A percentile compares a stretch with the other conserved stretches of the same genome.
phyloP scores from a whole-genome alignment of 345 rosid species.

The Turritis glabra region DNA sequence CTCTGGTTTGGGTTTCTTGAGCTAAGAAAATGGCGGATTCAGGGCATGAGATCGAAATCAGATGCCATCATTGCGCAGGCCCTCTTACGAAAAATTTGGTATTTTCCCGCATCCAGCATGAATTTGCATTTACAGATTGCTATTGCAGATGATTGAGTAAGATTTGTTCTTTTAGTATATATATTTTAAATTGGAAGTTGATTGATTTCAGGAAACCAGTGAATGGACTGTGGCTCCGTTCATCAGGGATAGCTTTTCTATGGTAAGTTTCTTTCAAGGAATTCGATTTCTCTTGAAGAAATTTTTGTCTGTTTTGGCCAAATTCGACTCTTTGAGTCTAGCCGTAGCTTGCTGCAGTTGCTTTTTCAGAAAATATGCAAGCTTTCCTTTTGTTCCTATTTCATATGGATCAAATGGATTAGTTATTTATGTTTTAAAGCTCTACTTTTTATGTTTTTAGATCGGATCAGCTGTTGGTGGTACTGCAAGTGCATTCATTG shows the following conservation, averaged over 20 bases:
- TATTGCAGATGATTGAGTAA: neutral
- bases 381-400: neutral
- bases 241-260: conserved; percentile 87
- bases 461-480: conserved; percentile 97
- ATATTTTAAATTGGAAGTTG: neutral
- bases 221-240: conserved; percentile 80
- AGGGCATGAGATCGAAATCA: conserved; percentile 29
- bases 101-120: neutral
- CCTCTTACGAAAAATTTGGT: conserved; percentile 85
- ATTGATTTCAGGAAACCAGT: conserved; percentile 71
- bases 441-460: conserved; percentile 39
- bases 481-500: conserved; percentile 44
- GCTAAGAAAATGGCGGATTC: conserved; percentile 47
- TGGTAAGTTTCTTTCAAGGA: conserved; percentile 48
- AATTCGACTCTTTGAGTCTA: conserved; percentile 8
- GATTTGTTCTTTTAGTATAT: neutral
- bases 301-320: neutral
- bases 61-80: conserved; percentile 93
- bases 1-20: neutral
- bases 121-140: conserved; percentile 10
- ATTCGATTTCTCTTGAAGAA: neutral
- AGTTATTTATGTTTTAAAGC: neutral
- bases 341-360: conserved; percentile 6
- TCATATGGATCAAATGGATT: neutral
- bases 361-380: no score